These are phyloP conservation scores for Colletotrichum kahawae DNA, from an alignment of 2,329 filamentous ascomycete species.

Conservation along the genomic window DNA sequence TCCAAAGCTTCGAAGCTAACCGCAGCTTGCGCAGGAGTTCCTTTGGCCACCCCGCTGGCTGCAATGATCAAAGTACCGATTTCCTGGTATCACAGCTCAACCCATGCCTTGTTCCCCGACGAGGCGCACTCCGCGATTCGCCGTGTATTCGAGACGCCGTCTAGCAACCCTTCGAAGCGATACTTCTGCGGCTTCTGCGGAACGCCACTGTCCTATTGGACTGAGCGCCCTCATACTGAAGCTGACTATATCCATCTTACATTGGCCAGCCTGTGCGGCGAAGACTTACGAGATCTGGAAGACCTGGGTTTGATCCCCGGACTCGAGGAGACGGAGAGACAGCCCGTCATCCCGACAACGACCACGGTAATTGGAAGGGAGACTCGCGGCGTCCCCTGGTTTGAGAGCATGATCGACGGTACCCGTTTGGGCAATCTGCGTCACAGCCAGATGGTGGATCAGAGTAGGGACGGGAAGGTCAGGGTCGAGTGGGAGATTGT, in stretches of 20 bases:
- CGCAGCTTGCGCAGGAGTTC: constrained; percentile 53
- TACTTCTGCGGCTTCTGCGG: constrained; percentile 94
- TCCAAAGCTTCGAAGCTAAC: constrained; percentile 18
- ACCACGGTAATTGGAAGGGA: constrained; percentile 52
- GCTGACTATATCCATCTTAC: constrained; percentile 82
- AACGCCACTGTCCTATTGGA: constrained; percentile 84
- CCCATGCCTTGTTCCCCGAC: constrained; percentile 77
- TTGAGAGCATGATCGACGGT: constrained; percentile 80
- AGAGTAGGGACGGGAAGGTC: constrained; percentile 66
- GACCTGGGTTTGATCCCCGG: constrained; percentile 75
- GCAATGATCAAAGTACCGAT: constrained; percentile 86
- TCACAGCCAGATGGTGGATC: constrained; percentile 59
- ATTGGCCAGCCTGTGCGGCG: constrained; percentile 74
- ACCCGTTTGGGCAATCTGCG: constrained; percentile 74
- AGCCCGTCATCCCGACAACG: constrained; percentile 30
- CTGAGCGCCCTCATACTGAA: constrained; percentile 72
- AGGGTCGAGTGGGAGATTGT: constrained; percentile 84
- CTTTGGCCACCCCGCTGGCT: constrained; percentile 74
- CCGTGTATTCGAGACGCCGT: constrained; percentile 67
- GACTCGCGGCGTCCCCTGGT: constrained; percentile 82
- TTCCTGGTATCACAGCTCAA: constrained; percentile 78
- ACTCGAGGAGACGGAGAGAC: constrained; percentile 30
- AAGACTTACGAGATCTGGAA: constrained; percentile 75
- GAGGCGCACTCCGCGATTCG: constrained; percentile 73
- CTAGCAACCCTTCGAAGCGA: constrained; percentile 65